phyloP scores from a whole-genome alignment of 2,329 filamentous ascomycete genomes.

The Hypocreales sp. region DNA sequence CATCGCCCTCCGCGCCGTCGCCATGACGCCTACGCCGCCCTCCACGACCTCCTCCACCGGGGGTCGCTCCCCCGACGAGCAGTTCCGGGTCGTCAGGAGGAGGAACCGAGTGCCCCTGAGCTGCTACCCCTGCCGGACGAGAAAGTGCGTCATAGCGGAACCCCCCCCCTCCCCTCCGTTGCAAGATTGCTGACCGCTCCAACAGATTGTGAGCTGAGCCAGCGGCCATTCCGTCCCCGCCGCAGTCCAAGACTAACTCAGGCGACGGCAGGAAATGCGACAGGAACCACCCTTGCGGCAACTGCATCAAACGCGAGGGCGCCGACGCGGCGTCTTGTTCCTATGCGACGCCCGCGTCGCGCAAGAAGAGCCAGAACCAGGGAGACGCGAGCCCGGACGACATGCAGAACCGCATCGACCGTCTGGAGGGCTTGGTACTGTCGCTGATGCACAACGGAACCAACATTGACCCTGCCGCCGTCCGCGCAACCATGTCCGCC shows the following conservation, averaged over 20 bases:
- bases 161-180: background rate
- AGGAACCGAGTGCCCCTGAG: constrained; percentile 84
- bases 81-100: constrained; percentile 79
- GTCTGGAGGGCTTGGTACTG: constrained; percentile 79
- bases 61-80: constrained; percentile 66
- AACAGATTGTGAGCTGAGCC: constrained; percentile 21
- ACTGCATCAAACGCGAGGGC: constrained; percentile 83
- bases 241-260: too few relatives aligned
- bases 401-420: constrained; percentile 97
- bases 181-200: too few relatives aligned
- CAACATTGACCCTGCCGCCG: constrained; percentile 25
- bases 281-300: constrained; percentile 78
- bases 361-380: constrained; percentile 60
- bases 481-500: constrained; percentile 16
- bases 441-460: constrained; percentile 84
- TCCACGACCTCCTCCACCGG: constrained; percentile 66
- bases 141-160: constrained; percentile 47
- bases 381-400: constrained; percentile 60
- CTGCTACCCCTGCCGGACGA: constrained; percentile 77
- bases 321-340: constrained; percentile 67
- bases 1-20: too few relatives aligned
- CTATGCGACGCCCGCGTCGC: constrained; percentile 56
- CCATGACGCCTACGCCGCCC: constrained; percentile 62
- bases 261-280: constrained; percentile 66
- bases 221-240: too few relatives aligned